phyloP scores from a whole-genome alignment of 495 filamentous ascomycete genomes.

The Trichoderma reesei region DNA sequence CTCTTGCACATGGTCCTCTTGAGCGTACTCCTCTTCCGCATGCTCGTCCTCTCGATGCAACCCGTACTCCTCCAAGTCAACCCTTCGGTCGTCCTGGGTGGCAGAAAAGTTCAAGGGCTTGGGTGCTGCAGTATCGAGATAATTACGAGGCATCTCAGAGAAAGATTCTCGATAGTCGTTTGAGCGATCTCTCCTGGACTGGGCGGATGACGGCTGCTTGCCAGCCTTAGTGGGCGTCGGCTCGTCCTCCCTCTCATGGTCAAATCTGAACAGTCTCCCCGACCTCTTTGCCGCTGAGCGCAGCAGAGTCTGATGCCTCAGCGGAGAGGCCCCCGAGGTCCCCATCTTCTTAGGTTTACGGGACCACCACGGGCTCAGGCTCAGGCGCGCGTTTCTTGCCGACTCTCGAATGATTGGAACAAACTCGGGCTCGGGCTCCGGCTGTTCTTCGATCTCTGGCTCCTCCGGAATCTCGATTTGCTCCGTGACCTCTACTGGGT shows the following conservation, averaged over 20 bases:
- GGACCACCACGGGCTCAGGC: conserved; percentile 3
- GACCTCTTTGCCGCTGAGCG: neutral
- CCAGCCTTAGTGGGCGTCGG: conserved; percentile 1
- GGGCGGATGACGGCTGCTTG: neutral
- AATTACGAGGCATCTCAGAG: conserved; percentile 37
- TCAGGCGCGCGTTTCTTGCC: conserved; percentile 4
- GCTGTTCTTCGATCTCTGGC: neutral
- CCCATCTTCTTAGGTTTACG: conserved; percentile 7
- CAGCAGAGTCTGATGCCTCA: neutral
- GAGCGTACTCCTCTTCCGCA: conserved; percentile 8
- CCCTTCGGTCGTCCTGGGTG: neutral
- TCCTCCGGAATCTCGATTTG: neutral
- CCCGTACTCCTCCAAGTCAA: conserved; percentile 2
- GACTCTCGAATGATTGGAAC: conserved; percentile 12
- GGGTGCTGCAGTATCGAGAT: conserved; percentile 41
- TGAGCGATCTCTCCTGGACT: conserved; percentile 12
- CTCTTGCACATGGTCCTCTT: conserved; percentile 1
- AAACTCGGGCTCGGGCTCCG: conserved; percentile 15
- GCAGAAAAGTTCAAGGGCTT: conserved; percentile 15
- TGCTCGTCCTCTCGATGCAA: conserved; percentile 10
- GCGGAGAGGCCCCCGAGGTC: neutral
- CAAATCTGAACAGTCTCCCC: neutral
- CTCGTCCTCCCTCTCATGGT: neutral
- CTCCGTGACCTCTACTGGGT: conserved; percentile 8
- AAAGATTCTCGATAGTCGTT: conserved; percentile 42